These are phyloP conservation scores for Phascolomyces articulosus DNA, from an alignment of 371 early-diverging fungal genomes.

Conservation along the genomic window DNA sequence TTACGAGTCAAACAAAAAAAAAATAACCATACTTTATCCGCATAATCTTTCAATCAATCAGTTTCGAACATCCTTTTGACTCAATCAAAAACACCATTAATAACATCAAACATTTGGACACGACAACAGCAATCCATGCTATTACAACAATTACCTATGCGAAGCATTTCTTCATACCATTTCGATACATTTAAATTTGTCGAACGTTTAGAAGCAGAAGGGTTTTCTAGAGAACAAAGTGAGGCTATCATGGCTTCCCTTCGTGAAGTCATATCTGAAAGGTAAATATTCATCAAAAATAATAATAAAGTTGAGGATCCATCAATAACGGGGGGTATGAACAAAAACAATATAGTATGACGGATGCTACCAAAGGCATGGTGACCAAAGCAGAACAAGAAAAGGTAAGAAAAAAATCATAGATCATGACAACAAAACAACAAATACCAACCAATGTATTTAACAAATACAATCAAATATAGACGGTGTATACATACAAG, in stretches of 20 bases:
- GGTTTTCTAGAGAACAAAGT: conserved; percentile 75
- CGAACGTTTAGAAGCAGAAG: conserved; percentile 72
- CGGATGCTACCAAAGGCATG: conserved; percentile 62
- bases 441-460: too few species aligned
- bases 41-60: not conserved
- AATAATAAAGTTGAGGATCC: not conserved
- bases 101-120: not conserved
- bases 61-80: not conserved
- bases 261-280: conserved; percentile 75
- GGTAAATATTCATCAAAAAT: conserved; percentile 36
- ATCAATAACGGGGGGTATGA: not conserved
- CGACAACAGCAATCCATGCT: not conserved
- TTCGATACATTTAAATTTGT: conserved; percentile 85
- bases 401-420: conserved; percentile 47
- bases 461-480: not conserved
- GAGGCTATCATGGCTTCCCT: conserved; percentile 82
- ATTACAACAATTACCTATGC: not conserved
- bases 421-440: too few species aligned
- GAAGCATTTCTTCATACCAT: conserved; percentile 37
- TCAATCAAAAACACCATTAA: not conserved
- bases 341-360: conserved; percentile 37
- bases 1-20: too few species aligned
- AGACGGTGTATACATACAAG: conserved; percentile 85
- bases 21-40: too few species aligned
- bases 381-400: conserved; percentile 87